phyloP scores from a whole-genome alignment of 371 early-diverging fungal species.

The Thermomucor indicae-seudaticae region DNA sequence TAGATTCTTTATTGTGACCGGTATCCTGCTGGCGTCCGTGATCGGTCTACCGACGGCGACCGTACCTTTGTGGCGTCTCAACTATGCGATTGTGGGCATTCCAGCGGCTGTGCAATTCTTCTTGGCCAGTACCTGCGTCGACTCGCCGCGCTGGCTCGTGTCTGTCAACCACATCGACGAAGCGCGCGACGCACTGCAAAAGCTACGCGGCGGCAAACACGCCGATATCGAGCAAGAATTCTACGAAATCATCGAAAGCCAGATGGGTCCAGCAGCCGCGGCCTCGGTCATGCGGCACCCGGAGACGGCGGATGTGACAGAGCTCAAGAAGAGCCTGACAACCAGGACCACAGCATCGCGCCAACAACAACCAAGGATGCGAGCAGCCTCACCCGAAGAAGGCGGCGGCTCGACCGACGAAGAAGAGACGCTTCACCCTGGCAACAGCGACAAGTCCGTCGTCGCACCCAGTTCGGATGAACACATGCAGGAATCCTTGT shows the following conservation, averaged over 20 bases:
- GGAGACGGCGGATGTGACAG: not conserved
- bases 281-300: not conserved
- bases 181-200: constrained; percentile 46
- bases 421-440: constrained; percentile 2
- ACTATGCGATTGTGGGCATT: constrained; percentile 60
- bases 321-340: not conserved
- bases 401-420: too few relatives aligned
- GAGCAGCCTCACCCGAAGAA: too few relatives aligned
- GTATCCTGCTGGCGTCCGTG: constrained; percentile 64
- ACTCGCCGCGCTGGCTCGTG: constrained; percentile 72
- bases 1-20: constrained; percentile 66
- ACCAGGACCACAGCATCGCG: too few relatives aligned
- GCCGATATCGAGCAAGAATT: constrained; percentile 53
- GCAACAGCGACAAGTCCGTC: not conserved
- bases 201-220: constrained; percentile 45
- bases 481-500: constrained; percentile 24
- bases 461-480: constrained; percentile 11
- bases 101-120: constrained; percentile 66
- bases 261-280: constrained; percentile 25
- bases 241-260: constrained; percentile 47
- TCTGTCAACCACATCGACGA: constrained; percentile 53
- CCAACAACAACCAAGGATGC: too few relatives aligned
- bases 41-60: constrained; percentile 56
- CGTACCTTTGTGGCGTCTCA: constrained; percentile 66
- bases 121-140: constrained; percentile 66